Evolutionary conservation across 2,329 filamentous ascomycete genomes (phyloP).

Genomic region (Sporothrix pallida): DNA sequence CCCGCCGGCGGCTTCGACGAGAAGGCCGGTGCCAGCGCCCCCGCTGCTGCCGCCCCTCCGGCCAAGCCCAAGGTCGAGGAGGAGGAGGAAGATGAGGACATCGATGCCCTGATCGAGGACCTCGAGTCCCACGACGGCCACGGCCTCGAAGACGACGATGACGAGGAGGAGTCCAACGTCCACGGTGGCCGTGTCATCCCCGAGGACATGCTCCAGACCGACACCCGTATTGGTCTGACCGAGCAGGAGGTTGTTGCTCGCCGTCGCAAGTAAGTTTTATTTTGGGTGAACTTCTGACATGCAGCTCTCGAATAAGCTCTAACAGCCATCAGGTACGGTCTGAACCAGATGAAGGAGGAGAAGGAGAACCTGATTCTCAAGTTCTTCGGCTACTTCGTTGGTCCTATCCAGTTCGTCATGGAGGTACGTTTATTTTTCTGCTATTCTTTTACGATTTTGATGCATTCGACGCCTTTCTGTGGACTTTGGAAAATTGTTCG

Average conservation of each 20-base stretch:
- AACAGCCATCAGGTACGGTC: conserved; percentile 56
- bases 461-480: neutral
- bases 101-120: conserved; percentile 85
- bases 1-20: conserved; percentile 70
- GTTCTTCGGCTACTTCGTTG: conserved; percentile 82
- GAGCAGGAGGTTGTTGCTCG: conserved; percentile 68
- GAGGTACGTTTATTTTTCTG: conserved; percentile 60
- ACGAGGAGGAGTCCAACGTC: conserved; percentile 53
- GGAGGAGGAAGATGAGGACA: conserved; percentile 79
- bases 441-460: neutral
- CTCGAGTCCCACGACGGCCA: conserved; percentile 82
- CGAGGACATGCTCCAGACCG: conserved; percentile 73
- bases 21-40: conserved; percentile 50
- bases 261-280: conserved; percentile 64
- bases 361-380: conserved; percentile 85
- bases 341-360: conserved; percentile 88
- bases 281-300: neutral
- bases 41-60: conserved; percentile 43
- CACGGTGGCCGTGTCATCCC: conserved; percentile 67
- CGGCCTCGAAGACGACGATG: conserved; percentile 65
- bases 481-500: neutral
- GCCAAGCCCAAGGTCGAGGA: conserved; percentile 54
- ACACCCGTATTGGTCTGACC: conserved; percentile 71
- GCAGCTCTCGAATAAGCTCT: neutral
- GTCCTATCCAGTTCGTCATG: conserved; percentile 94